Percentiles rank a stretch among this genome's conserved stretches.
These are phyloP conservation scores for Penicillium concentricum DNA, from an alignment of 2,329 filamentous ascomycete genomes.

Conservation along the genomic window DNA sequence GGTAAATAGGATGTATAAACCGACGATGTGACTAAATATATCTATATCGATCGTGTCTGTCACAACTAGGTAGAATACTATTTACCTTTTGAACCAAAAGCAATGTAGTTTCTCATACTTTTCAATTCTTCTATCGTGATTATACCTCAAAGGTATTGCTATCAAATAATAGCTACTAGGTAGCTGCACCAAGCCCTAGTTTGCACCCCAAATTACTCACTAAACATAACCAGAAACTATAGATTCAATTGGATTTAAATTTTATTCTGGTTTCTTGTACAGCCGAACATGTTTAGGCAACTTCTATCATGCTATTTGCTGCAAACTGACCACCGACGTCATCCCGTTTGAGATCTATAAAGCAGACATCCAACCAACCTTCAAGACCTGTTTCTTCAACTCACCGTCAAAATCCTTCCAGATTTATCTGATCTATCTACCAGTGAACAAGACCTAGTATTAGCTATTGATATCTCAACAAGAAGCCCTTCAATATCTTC, in stretches of 20 bases:
- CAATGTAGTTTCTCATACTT: neutral
- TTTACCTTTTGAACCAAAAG: neutral
- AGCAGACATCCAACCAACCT: neutral
- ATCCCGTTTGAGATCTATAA: slow-evolving; percentile 16
- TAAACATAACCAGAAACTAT: neutral
- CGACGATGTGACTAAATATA: too few species aligned
- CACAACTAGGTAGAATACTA: neutral
- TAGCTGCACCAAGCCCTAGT: neutral
- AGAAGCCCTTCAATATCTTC: neutral
- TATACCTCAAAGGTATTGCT: neutral
- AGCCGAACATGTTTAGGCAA: neutral
- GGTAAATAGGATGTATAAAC: neutral
- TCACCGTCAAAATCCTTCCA: neutral
- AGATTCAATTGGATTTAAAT: neutral
- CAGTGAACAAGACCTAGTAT: neutral
- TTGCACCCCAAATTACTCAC: neutral
- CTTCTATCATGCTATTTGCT: neutral
- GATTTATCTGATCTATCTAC: neutral
- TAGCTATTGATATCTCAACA: neutral
- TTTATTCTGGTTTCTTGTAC: neutral
- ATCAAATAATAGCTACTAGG: too few species aligned
- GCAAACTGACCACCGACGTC: slow-evolving; percentile 21
- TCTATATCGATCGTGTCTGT: neutral
- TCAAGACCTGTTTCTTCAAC: neutral
- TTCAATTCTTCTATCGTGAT: too few species aligned